These are phyloP conservation scores for Cercophora samala DNA, from an alignment of 495 filamentous ascomycete genomes.

Conservation along the genomic window DNA sequence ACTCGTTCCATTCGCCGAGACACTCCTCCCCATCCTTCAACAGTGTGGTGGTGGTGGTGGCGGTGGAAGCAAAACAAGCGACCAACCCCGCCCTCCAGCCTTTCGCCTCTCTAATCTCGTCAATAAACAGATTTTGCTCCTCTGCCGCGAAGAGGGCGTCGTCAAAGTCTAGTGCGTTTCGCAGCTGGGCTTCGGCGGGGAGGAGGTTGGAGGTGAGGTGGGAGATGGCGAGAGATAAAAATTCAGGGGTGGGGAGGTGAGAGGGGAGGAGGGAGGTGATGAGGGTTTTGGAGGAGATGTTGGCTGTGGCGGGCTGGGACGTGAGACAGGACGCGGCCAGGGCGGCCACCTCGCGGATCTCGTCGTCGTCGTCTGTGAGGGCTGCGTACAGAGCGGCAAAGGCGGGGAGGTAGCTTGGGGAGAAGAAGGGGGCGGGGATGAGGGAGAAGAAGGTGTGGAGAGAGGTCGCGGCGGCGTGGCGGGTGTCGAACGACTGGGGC, in stretches of 20 bases:
- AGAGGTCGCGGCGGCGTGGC: conserved; percentile 52
- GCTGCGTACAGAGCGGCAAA: conserved; percentile 50
- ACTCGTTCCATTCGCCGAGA: conserved; percentile 27
- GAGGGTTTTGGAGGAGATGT: conserved; percentile 36
- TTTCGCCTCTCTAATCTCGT: conserved; percentile 66
- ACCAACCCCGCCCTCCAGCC: conserved; percentile 57
- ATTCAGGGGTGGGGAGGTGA: conserved; percentile 22
- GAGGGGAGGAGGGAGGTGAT: conserved; percentile 37
- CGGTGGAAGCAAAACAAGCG: too few relatives aligned
- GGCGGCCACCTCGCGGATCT: conserved; percentile 68
- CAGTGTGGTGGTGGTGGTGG: too few relatives aligned
- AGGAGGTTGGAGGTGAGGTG: conserved; percentile 35
- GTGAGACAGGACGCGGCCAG: conserved; percentile 25
- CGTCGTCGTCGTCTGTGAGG: conserved; percentile 88
- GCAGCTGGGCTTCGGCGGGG: conserved; percentile 48
- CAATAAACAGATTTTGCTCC: conserved; percentile 86
- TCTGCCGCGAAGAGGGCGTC: conserved; percentile 79
- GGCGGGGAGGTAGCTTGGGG: conserved; percentile 41
- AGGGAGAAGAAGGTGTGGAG: conserved; percentile 35
- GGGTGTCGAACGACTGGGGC: conserved; percentile 57
- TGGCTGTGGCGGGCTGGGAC: conserved; percentile 9
- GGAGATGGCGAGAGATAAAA: conserved; percentile 33
- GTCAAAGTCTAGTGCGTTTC: conserved; percentile 55
- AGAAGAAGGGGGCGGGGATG: neutral
- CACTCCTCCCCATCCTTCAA: neutral